phyloP scores from a whole-genome alignment of 2,329 filamentous ascomycete species.

The Microdochium nivale region DNA sequence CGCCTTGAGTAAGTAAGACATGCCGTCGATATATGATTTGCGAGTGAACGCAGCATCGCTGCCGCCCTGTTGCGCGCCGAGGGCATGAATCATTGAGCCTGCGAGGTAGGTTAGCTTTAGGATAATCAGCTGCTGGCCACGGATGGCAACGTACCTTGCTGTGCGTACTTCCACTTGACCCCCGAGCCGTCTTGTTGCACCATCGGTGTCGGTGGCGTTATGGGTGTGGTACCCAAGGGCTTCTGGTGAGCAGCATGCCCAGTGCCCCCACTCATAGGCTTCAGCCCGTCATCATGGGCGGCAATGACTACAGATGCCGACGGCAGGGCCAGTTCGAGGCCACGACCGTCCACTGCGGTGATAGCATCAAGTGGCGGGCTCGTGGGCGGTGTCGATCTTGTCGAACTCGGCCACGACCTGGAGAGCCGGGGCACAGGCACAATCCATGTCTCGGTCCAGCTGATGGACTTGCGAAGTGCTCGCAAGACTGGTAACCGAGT shows the following conservation, averaged over 20 bases:
- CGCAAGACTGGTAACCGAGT: not conserved
- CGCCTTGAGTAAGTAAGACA: constrained; percentile 55
- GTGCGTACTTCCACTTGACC: constrained; percentile 19
- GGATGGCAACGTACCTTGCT: constrained; percentile 12
- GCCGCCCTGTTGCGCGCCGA: constrained; percentile 21
- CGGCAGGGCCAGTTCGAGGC: not conserved
- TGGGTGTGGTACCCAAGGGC: not conserved
- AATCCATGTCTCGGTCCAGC: not conserved
- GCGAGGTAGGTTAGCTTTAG: not conserved
- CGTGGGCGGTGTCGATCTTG: not conserved
- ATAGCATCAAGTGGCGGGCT: not conserved
- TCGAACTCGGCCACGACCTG: not conserved
- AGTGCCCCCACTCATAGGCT: not conserved
- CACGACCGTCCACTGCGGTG: not conserved
- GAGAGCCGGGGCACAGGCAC: not conserved
- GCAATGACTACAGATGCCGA: not conserved
- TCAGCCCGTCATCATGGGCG: not conserved
- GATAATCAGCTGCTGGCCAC: not conserved
- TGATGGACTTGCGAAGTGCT: not conserved
- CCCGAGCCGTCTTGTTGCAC: constrained; percentile 6
- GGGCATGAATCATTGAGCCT: not conserved
- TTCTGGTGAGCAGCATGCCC: not conserved
- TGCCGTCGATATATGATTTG: constrained; percentile 54
- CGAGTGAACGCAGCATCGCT: constrained; percentile 40
- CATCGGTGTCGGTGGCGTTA: constrained; percentile 8